Conservation (phyloP, 78 protist species). For the Dictyostelium purpureum region DNA sequence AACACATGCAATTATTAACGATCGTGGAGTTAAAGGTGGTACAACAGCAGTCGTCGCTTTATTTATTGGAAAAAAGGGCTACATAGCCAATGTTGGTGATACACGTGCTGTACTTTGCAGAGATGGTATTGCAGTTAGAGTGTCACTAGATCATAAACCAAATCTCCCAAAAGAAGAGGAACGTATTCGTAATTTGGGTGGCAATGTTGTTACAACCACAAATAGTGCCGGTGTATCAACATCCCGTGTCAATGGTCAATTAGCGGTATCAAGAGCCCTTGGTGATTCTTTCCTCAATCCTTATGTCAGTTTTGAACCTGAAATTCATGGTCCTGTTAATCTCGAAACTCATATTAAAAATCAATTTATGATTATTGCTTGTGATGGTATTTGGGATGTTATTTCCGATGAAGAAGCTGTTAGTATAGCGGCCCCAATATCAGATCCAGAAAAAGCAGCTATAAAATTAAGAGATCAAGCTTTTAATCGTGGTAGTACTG, state of each 20-base stretch:
- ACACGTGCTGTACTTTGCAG: slow-evolving; percentile 84
- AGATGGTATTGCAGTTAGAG: slow-evolving; percentile 68
- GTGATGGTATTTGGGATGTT: slow-evolving; percentile 92
- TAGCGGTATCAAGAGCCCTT: slow-evolving; percentile 86
- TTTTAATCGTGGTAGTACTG: slow-evolving; percentile 82
- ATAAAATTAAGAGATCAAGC: slow-evolving; percentile 86
- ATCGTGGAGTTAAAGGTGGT: slow-evolving; percentile 77
- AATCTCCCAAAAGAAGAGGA: slow-evolving; percentile 64
- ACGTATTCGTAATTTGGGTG: slow-evolving; percentile 80
- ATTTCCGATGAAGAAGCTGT: slow-evolving; percentile 87
- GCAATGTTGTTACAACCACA: slow-evolving; percentile 58
- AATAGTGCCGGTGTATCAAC: slow-evolving; percentile 13
- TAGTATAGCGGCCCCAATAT: slow-evolving; percentile 23
- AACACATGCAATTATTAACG: slow-evolving; percentile 4
- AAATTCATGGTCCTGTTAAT: slow-evolving; percentile 69
- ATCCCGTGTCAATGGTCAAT: slow-evolving; percentile 82
- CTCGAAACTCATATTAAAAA: slow-evolving; percentile 62
- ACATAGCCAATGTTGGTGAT: slow-evolving; percentile 89
- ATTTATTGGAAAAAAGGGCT: slow-evolving; percentile 70
- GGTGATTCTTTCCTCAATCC: slow-evolving; percentile 84
- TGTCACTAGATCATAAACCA: slow-evolving; percentile 88
- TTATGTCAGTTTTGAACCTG: slow-evolving; percentile 79
- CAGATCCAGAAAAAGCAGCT: slow-evolving; percentile 87
- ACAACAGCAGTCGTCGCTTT: slow-evolving; percentile 84
- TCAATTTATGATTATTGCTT: slow-evolving; percentile 84